Conservation (phyloP, 2,329 filamentous ascomycete genomes). For the Xylogone sp. region DNA sequence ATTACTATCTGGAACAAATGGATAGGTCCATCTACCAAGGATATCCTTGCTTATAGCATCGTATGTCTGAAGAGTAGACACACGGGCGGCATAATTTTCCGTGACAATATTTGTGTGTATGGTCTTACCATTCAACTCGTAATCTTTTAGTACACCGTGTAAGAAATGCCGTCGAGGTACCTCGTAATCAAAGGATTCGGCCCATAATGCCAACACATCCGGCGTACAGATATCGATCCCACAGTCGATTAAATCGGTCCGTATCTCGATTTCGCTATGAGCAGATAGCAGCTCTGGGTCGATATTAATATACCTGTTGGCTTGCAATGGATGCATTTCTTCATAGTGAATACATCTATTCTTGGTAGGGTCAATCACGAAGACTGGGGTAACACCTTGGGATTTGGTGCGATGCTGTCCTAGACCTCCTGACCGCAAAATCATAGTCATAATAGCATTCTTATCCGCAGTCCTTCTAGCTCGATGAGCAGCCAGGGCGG, state of each 20-base stretch:
- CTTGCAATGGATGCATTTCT: constrained; percentile 71
- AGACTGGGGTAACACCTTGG: constrained; percentile 72
- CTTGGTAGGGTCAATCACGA: constrained; percentile 77
- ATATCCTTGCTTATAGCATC: constrained; percentile 85
- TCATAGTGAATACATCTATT: constrained; percentile 91
- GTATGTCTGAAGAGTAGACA: constrained; percentile 83
- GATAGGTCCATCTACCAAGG: constrained; percentile 83
- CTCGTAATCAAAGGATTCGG: constrained; percentile 97
- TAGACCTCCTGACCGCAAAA: constrained; percentile 73
- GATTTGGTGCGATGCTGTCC: constrained; percentile 71
- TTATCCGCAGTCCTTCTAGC: constrained; percentile 79
- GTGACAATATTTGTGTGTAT: constrained; percentile 85
- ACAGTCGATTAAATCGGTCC: constrained; percentile 86
- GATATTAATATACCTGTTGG: constrained; percentile 63
- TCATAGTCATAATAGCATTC: constrained; percentile 96
- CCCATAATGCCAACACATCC: constrained; percentile 91
- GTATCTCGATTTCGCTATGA: constrained; percentile 72
- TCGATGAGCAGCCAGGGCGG: constrained; percentile 73
- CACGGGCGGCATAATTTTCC: constrained; percentile 81
- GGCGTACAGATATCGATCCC: constrained; percentile 97
- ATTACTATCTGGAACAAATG: constrained; percentile 86
- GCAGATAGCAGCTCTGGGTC: constrained; percentile 76
- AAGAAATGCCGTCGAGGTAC: constrained; percentile 84
- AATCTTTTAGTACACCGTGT: constrained; percentile 91
- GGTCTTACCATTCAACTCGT: constrained; percentile 95